phyloP scores from a whole-genome alignment of 805 yeast genomes.

The Kuraishia piskuri region DNA sequence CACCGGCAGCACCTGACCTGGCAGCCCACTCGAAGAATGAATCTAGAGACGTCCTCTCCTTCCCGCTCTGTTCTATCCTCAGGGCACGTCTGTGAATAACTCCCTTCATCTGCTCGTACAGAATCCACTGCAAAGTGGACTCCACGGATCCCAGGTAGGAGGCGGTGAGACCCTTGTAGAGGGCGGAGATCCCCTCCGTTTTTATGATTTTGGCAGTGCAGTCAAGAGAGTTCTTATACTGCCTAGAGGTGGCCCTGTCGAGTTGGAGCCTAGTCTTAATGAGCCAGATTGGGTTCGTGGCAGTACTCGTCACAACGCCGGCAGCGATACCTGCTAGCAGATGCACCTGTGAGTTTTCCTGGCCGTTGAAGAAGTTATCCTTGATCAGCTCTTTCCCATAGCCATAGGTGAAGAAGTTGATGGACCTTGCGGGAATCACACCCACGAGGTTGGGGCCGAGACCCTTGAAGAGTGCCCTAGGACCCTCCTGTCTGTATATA shows the following conservation, averaged over 20 bases:
- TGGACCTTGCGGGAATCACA: conserved; percentile 95
- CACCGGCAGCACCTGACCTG: conserved; percentile 95
- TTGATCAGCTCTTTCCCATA: conserved; percentile 76
- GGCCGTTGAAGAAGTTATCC: conserved; percentile 55
- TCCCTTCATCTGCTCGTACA: conserved; percentile 89
- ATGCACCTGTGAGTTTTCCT: conserved; percentile 82
- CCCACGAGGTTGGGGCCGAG: conserved; percentile 96
- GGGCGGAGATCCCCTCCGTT: conserved; percentile 71
- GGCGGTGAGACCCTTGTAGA: conserved; percentile 89
- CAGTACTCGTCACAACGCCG: conserved; percentile 90
- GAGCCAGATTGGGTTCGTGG: conserved; percentile 97
- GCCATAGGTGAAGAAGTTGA: conserved; percentile 95
- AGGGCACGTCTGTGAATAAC: conserved; percentile 47
- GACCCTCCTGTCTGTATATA: conserved; percentile 73
- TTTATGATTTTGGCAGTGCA: conserved; percentile 62
- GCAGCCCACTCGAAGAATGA: conserved; percentile 85
- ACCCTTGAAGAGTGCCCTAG: conserved; percentile 84
- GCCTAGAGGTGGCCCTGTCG: conserved; percentile 57
- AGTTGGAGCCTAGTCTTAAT: conserved; percentile 90
- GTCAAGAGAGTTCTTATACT: conserved; percentile 79
- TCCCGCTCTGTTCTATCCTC: conserved; percentile 22
- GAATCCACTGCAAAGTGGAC: conserved; percentile 91
- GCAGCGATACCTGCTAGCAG: conserved; percentile 82
- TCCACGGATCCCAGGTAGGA: conserved; percentile 91
- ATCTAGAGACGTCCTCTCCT: conserved; percentile 43